Evolutionary conservation across 768 basidiomycete species (phyloP).

Genomic region (Sporobolomyces phaffii): DNA sequence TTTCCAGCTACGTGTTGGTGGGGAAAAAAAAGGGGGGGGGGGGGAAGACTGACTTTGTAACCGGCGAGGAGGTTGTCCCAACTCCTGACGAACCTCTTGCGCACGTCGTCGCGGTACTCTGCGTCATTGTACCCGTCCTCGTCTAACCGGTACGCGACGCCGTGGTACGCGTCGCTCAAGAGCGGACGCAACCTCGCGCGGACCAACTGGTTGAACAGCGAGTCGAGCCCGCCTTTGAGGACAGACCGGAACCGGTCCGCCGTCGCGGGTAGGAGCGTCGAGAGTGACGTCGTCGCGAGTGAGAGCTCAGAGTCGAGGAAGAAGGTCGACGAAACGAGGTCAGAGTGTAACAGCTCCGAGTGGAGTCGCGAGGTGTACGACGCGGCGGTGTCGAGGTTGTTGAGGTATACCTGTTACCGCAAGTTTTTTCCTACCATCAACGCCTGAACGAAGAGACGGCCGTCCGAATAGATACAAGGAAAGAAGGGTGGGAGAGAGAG

Average conservation of each 20-base stretch:
- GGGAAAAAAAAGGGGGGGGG: background rate
- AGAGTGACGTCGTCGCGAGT: constrained; percentile 23
- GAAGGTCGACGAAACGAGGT: constrained; percentile 52
- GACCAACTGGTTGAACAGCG: constrained; percentile 89
- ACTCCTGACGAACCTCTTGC: constrained; percentile 79
- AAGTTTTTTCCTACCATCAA: too few relatives aligned
- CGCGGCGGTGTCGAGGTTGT: constrained; percentile 88
- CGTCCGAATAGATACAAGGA: too few relatives aligned
- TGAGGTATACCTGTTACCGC: constrained; percentile 65
- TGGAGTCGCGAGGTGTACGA: constrained; percentile 79
- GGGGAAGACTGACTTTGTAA: constrained; percentile 60
- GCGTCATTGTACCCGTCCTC: constrained; percentile 77
- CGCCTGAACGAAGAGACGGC: too few relatives aligned
- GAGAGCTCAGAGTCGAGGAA: constrained; percentile 35
- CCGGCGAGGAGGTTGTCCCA: constrained; percentile 84
- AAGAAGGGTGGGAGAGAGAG: background rate
- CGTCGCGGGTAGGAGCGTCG: constrained; percentile 15
- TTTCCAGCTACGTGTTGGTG: too few relatives aligned
- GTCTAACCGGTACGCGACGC: constrained; percentile 78
- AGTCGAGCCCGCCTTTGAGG: constrained; percentile 78
- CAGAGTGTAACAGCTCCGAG: constrained; percentile 56
- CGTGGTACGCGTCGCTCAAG: constrained; percentile 81
- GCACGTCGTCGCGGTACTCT: constrained; percentile 76
- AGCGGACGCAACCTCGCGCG: constrained; percentile 78
- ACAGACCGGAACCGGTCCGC: constrained; percentile 61